Conservation (phyloP, 306 rosid species). For the Malus sieversii region DNA sequence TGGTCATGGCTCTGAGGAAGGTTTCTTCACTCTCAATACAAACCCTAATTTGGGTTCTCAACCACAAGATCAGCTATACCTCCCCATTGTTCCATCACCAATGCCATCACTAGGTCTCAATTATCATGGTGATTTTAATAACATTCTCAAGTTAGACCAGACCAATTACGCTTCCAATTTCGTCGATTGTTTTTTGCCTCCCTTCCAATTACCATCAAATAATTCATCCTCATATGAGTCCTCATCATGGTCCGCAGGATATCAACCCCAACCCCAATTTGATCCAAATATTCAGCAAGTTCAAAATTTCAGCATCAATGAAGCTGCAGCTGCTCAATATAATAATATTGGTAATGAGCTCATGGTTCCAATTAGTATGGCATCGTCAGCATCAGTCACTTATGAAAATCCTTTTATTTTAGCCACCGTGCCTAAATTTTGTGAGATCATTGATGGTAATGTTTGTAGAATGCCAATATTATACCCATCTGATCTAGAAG, state of each 20-base stretch:
- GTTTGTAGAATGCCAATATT: conserved; percentile 26
- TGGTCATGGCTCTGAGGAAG: conserved; percentile 24
- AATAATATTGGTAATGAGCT: conserved; percentile 18
- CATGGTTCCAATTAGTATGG: conserved; percentile 11
- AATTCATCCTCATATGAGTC: conserved; percentile 31
- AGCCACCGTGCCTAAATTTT: conserved; percentile 35
- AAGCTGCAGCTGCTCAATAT: conserved; percentile 3
- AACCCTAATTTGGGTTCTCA: conserved; percentile 40
- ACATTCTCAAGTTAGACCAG: conserved; percentile 26
- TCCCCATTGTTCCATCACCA: conserved; percentile 44
- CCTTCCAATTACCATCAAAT: conserved; percentile 27
- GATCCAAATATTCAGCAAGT: conserved; percentile 29
- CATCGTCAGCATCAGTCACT: conserved; percentile 25
- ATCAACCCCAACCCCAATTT: conserved; percentile 24
- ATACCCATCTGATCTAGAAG: conserved; percentile 34
- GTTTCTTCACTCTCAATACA: conserved; percentile 47
- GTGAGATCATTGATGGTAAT: conserved; percentile 34
- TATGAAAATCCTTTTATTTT: conserved; percentile 1
- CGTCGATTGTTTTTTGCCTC: conserved; percentile 28
- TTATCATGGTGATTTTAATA: conserved; percentile 24
- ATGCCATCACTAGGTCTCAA: conserved; percentile 1
- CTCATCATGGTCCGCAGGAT: conserved; percentile 17
- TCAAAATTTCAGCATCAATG: conserved; percentile 21
- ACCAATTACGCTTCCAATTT: conserved; percentile 18
- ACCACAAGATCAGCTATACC: conserved; percentile 34